phyloP scores from a whole-genome alignment of 2,329 filamentous ascomycete species.

The Pyrenophora tritici-repentis region DNA sequence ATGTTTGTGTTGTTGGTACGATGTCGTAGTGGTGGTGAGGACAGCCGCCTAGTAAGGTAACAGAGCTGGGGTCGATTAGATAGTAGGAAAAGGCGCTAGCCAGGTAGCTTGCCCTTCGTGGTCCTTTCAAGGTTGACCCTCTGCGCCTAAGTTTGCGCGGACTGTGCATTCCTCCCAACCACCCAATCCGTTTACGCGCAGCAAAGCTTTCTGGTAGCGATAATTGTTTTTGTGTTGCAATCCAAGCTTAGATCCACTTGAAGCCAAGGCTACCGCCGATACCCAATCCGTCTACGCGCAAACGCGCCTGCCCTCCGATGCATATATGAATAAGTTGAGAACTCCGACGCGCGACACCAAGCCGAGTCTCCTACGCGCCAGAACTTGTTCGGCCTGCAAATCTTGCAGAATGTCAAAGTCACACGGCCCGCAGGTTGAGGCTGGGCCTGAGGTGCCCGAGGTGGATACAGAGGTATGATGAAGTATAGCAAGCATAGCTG shows the following conservation, averaged over 20 bases:
- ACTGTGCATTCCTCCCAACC: slow-evolving; percentile 10
- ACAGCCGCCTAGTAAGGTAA: too few species aligned
- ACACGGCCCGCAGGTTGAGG: slow-evolving; percentile 52
- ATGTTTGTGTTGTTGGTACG: background rate
- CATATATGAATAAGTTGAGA: slow-evolving; percentile 26
- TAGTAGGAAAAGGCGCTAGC: too few species aligned
- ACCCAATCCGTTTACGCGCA: slow-evolving; percentile 13
- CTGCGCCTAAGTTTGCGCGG: slow-evolving; percentile 9
- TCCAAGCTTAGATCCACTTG: too few species aligned
- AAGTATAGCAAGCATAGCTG: slow-evolving; percentile 16
- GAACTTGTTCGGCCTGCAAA: slow-evolving; percentile 70
- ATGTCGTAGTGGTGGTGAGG: too few species aligned
- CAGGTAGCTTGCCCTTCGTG: slow-evolving; percentile 24
- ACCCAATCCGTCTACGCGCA: slow-evolving; percentile 14
- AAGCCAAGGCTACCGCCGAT: too few species aligned
- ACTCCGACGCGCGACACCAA: slow-evolving; percentile 35
- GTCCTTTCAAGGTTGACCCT: slow-evolving; percentile 15
- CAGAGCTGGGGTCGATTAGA: too few species aligned
- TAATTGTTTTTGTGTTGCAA: too few species aligned
- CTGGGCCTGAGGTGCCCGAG: slow-evolving; percentile 72
- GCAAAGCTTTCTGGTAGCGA: too few species aligned
- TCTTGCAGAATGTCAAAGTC: slow-evolving; percentile 58
- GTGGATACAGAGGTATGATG: slow-evolving; percentile 75
- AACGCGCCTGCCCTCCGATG: slow-evolving; percentile 35
- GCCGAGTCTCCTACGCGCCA: slow-evolving; percentile 34